A percentile compares a stretch with the other conserved stretches of the same genome.
These are phyloP conservation scores for Pseudogymnoascus sp. DNA, from an alignment of 2,329 filamentous ascomycete species.

Conservation along the genomic window DNA sequence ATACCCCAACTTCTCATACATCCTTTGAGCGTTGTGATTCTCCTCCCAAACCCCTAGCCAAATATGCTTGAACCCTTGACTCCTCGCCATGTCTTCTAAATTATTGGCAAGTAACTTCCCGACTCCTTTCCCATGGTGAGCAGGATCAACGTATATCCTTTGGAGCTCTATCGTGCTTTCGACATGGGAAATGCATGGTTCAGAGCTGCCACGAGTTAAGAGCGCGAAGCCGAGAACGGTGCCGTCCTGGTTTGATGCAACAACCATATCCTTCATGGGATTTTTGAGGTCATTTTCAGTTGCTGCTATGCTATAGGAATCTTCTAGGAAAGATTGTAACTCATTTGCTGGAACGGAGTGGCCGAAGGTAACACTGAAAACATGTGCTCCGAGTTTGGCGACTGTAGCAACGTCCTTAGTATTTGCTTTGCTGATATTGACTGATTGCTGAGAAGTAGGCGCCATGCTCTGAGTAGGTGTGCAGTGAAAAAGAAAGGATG, in stretches of 20 bases:
- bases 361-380: conserved; percentile 35
- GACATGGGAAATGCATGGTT: conserved; percentile 31
- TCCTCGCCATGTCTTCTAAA: conserved; percentile 29
- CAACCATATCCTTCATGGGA: conserved; percentile 21
- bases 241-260: conserved; percentile 22
- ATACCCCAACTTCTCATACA: conserved; percentile 37
- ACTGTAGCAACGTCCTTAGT: conserved; percentile 27
- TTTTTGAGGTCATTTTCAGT: conserved; percentile 22
- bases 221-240: conserved; percentile 34
- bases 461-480: background rate
- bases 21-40: conserved; percentile 31
- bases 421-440: conserved; percentile 22
- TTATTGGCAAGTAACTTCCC: conserved; percentile 28
- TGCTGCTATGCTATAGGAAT: conserved; percentile 28
- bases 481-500: background rate
- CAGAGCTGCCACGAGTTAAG: conserved; percentile 30
- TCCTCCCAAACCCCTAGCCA: conserved; percentile 44
- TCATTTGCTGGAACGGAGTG: conserved; percentile 33
- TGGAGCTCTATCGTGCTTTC: conserved; percentile 31
- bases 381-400: conserved; percentile 27
- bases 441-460: background rate
- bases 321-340: conserved; percentile 31
- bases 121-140: conserved; percentile 32
- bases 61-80: conserved; percentile 31
- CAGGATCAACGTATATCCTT: conserved; percentile 33